Evolutionary conservation across 1,284 basidiomycete genomes (phyloP), one percentile per base, ranked within the genome.

Genomic region (Pseudozyma thailandica): DNA sequence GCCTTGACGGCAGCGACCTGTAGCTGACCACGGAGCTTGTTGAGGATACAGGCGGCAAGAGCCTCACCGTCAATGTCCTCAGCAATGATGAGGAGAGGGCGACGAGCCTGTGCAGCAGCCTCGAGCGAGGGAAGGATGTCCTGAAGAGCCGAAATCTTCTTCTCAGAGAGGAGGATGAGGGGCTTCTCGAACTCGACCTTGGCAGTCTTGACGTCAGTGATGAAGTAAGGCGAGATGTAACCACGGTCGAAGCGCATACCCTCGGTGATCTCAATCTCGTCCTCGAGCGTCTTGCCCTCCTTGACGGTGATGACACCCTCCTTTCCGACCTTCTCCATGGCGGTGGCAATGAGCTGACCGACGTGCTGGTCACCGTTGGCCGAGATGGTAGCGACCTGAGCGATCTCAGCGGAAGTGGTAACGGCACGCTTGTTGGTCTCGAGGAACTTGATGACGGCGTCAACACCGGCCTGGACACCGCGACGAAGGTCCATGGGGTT

Each of bases 261-360:
- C 86, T 98, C 95, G 28, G 95, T 98, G 83, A 98, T 94, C 85
- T 98, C 95, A 83, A 98, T 98, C 86, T 97, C 84, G 83, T 98
- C 95, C 80, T 97, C 93, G 75, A 95, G 95, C 13, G 95, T 98
- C 73, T 91, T 90, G 55, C 95, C 95, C 85, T 98, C 95, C 87
- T 96, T 97, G 84, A 98, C 94, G 64, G 95, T 98, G 87, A 98
- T 98, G 83, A 98, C 95, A 84, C 95, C 95, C 86, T 98, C 95
- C 87, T 97, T 97, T 84, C 95, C 95, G 69, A 98, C 95, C 85
- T 97, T 97, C 86, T 98, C 95, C 95, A 98, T 98, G 3, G 95
- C 95, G 82, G 94, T 93, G n/a, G 95, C 94, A 84, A 98, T 98
- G 81, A 98, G 89, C 84, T 91, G 90, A 54, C 95, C 95, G 75